These are phyloP conservation scores for Plasmodium sp. DNA, from an alignment of 169 alveolate genomes.

Conservation along the genomic window DNA sequence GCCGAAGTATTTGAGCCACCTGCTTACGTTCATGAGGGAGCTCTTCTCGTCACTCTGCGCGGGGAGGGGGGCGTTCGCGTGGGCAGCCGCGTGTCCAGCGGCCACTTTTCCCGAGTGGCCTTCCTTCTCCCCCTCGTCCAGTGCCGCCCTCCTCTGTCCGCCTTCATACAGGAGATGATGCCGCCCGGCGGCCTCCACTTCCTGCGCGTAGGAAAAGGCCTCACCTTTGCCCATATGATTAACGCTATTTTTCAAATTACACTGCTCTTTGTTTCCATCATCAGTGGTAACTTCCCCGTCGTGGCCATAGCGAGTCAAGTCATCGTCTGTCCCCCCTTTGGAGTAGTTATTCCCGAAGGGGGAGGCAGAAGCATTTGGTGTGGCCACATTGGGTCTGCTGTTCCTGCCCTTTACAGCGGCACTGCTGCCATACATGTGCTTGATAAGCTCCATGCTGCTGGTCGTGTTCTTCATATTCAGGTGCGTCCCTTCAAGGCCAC, in stretches of 20 bases:
- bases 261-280: not conserved
- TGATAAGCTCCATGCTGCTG: not conserved
- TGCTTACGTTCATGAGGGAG: not conserved
- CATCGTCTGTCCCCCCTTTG: not conserved
- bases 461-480: not conserved
- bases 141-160: not conserved
- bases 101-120: not conserved
- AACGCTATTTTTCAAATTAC: not conserved
- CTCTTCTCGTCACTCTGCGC: not conserved
- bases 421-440: not conserved
- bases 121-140: not conserved
- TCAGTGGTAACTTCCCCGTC: not conserved
- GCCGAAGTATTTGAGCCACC: constrained; percentile 3
- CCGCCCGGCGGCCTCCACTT: not conserved
- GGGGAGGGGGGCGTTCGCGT: not conserved
- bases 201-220: not conserved
- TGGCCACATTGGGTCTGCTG: not conserved
- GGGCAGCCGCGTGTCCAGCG: not conserved
- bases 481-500: not conserved
- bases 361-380: not conserved
- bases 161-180: not conserved
- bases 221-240: not conserved
- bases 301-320: not conserved
- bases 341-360: not conserved
- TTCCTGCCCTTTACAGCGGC: not conserved